Evolutionary conservation across 2,329 filamentous ascomycete species (phyloP).

Genomic region (Fusarium sp.): DNA sequence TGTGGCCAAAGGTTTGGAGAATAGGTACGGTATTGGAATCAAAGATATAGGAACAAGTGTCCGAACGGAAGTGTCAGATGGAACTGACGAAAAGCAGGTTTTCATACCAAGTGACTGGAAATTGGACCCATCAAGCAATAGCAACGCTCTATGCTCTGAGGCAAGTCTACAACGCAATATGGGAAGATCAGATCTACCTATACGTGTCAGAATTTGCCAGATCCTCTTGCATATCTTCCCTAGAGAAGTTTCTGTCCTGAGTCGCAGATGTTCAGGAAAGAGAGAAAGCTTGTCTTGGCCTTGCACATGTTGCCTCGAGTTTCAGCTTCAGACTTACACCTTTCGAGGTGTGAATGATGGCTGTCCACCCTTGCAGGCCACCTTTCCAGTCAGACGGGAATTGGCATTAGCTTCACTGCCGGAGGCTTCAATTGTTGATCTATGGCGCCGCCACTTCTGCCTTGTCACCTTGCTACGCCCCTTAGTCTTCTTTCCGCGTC

Average conservation of each 20-base stretch:
- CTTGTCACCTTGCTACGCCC: background rate
- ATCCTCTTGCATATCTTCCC: too few species aligned
- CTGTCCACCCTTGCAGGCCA: background rate
- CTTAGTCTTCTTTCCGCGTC: background rate
- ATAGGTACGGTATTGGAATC: background rate
- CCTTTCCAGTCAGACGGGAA: constrained; percentile 8
- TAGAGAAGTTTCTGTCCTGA: too few species aligned
- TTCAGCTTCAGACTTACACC: constrained; percentile 7
- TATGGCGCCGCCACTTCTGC: constrained; percentile 33
- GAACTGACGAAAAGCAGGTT: background rate
- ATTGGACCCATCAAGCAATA: background rate
- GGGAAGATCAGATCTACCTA: background rate
- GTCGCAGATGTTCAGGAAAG: constrained; percentile 8
- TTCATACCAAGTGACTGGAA: background rate
- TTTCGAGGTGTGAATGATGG: background rate
- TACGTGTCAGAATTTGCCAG: too few species aligned
- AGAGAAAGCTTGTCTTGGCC: background rate
- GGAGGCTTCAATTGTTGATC: constrained; percentile 2
- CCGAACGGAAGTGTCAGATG: background rate
- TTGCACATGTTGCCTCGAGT: constrained; percentile 12
- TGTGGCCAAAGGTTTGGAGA: background rate
- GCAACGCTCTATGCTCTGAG: background rate
- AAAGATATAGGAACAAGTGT: background rate
- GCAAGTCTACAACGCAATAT: background rate
- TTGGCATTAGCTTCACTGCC: constrained; percentile 23